phyloP scores from a whole-genome alignment of 106 monocot species.

The Dendrobium officinale region DNA sequence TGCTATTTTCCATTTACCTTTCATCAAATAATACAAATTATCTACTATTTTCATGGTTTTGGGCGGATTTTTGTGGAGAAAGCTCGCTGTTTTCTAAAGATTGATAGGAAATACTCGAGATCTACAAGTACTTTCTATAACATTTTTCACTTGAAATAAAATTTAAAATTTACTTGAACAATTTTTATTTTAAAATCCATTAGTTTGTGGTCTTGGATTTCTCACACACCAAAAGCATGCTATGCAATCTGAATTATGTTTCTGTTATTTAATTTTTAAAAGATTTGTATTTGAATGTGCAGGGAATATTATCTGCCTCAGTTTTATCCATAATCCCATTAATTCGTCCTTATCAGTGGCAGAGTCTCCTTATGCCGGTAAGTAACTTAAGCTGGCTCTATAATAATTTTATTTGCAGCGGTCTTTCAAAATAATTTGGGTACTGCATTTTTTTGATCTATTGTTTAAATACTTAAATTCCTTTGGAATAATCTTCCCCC shows the following conservation, averaged over 20 bases:
- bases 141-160: not conserved
- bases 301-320: conserved; percentile 88
- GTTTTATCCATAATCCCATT: conserved; percentile 87
- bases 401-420: not conserved
- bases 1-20: too few species aligned
- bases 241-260: not conserved
- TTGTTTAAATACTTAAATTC: not conserved
- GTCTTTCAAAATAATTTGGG: not conserved
- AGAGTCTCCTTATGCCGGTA: conserved; percentile 95
- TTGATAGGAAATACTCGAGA: too few species aligned
- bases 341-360: conserved; percentile 96
- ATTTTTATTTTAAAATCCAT: not conserved
- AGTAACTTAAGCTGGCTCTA: conserved; percentile 2
- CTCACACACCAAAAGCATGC: not conserved
- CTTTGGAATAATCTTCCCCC: not conserved
- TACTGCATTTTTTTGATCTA: not conserved
- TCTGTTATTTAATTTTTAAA: not conserved
- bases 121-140: too few species aligned
- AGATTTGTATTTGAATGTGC: conserved; percentile 12
- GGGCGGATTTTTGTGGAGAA: too few species aligned
- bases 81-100: too few species aligned
- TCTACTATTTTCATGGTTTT: too few species aligned
- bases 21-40: too few species aligned
- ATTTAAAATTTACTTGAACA: not conserved
- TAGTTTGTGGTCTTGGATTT: too few species aligned